Percentiles rank a stretch among this genome's conserved stretches.
Conservation (phyloP, 1,284 basidiomycete genomes). For the Ustilago cynodontis region DNA sequence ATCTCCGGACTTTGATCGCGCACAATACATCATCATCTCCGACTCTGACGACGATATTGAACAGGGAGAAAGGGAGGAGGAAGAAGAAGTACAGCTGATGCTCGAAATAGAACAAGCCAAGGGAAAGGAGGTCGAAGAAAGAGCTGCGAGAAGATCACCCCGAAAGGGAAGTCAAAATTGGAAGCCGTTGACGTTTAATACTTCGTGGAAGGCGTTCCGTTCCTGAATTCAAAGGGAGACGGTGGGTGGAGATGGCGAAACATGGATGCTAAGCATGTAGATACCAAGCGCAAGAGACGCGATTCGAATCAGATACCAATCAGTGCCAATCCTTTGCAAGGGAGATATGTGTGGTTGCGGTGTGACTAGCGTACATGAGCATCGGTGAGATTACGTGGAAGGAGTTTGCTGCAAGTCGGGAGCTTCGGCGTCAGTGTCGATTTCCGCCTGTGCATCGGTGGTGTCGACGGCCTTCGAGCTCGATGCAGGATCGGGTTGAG, state of each 20-base stretch:
- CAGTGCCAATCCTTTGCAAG: neutral
- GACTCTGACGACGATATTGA: slow-evolving; percentile 5
- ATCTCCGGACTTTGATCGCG: slow-evolving; percentile 7
- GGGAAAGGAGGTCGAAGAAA: neutral
- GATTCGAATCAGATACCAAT: neutral
- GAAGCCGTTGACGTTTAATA: neutral
- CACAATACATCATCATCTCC: slow-evolving; percentile 31
- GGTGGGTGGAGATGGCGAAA: neutral
- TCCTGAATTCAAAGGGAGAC: neutral
- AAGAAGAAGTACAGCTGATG: slow-evolving; percentile 13
- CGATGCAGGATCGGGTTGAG: neutral
- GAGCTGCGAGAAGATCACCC: neutral
- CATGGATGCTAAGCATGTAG: neutral
- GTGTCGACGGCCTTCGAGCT: neutral
- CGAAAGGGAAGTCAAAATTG: neutral
- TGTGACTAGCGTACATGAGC: neutral
- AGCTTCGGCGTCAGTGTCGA: neutral
- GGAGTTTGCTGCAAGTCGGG: neutral
- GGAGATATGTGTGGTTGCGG: neutral
- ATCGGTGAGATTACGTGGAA: neutral
- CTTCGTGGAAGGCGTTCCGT: neutral
- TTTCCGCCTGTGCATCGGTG: neutral
- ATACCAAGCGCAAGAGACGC: neutral
- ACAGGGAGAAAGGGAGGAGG: slow-evolving; percentile 3
- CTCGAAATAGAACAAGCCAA: neutral